Base-by-base conservation (phyloP, 2,329 filamentous ascomycete species). In the Curvularia eragrostidis region DNA sequence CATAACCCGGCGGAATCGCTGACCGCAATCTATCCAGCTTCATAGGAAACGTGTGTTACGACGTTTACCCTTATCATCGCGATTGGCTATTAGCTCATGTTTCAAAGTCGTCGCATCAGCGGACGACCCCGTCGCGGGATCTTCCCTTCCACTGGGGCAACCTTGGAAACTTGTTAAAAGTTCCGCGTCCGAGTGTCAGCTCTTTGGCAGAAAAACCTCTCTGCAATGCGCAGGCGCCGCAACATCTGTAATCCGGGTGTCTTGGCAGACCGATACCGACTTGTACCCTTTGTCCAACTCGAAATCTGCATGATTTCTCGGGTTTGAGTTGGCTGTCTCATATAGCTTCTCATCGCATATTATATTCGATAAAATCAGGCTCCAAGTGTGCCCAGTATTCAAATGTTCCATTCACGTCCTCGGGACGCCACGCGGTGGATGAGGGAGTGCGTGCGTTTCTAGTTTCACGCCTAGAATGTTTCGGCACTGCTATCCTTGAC, bases 391-490 rank as follows among this genome's bases (percentile, higher is more conserved):
- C 3, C n/a, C 13, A 19, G n/a, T 5, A 3, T 9, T 21, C 15
- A 18, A 3, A 10, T 28, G 32, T 26, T 24, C 32, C 12, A 21
- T 54, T 8, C 1, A n/a, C 18, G 24, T 41, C 30, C 15, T 48
- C 28, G 46, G 48, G 38, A 57, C 34, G 39, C 32, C 39, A 34
- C 38, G 42, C 38, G 43, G 28, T 39, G 38, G 44, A 47, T 36
- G 44, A 43, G 43, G n/a, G 38, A 52, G n/a, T 30, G 32, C 41
- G 48, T 26, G 43, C 59, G 59, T 59, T 57, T 56, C 30, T 49
- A 21, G 48, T 58, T 57, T 66, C 65, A 69, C 19, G 61, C 64
- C 57, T 65, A 68, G 63, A 56, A 59, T 57, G 69, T 72, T 72
- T 72, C 68, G 61, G 39, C 55, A 56, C 51, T 26, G 26, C 56